phyloP scores from a whole-genome alignment of 352 stramenopile species.

The Blastocystis sp. region DNA sequence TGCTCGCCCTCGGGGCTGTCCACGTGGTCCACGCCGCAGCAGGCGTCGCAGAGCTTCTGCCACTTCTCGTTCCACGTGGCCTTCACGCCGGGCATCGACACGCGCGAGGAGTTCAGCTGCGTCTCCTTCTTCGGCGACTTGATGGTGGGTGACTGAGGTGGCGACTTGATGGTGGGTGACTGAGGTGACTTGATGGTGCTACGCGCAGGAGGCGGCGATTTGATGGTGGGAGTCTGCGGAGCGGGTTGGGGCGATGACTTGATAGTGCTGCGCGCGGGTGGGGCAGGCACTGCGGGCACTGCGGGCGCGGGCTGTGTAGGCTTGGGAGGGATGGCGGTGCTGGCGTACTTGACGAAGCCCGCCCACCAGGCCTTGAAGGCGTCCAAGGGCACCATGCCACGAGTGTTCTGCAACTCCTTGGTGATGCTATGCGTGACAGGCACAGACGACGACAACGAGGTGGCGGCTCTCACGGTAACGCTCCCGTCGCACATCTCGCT shows the following conservation, averaged over 20 bases:
- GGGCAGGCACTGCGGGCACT: not conserved
- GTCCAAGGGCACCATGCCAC: not conserved
- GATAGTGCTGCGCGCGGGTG: no score
- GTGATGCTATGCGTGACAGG: conserved; percentile 20
- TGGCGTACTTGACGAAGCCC: not conserved
- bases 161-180: not conserved
- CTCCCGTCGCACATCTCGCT: conserved; percentile 10
- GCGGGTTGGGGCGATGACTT: no score
- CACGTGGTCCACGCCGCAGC: not conserved
- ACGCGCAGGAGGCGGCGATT: no score
- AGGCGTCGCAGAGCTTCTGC: conserved; percentile 45
- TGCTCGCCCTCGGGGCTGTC: not conserved
- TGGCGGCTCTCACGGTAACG: conserved; percentile 8
- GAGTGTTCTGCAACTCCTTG: conserved; percentile 26
- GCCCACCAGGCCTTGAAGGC: conserved; percentile 31
- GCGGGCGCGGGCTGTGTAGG: no score
- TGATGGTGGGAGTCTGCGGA: no score
- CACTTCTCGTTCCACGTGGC: conserved; percentile 46
- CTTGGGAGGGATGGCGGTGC: not conserved
- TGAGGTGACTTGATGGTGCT: not conserved
- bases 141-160: no score
- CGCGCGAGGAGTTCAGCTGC: not conserved
- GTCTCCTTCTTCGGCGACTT: not conserved
- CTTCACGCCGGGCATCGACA: not conserved
- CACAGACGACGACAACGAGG: not conserved